phyloP scores from a whole-genome alignment of 495 filamentous ascomycete genomes.

The Aeminium ludgeri region DNA sequence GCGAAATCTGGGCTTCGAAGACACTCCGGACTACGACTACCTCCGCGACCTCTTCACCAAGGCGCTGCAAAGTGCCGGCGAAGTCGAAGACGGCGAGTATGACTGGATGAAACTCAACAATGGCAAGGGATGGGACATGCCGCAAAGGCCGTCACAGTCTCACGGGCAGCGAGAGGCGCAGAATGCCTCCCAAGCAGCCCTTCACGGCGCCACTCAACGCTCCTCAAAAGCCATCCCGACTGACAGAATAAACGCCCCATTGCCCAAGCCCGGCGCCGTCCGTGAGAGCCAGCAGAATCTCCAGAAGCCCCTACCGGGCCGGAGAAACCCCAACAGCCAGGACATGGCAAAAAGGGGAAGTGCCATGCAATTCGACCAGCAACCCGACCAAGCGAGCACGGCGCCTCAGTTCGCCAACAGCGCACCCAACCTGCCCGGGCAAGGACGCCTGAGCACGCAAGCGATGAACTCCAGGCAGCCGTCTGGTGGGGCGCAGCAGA shows the following conservation, averaged over 20 bases:
- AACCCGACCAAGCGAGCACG: slow-evolving; percentile 48
- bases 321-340: slow-evolving; percentile 36
- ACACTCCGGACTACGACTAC: slow-evolving; percentile 97
- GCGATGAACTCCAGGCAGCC: slow-evolving; percentile 3
- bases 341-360: slow-evolving; percentile 48
- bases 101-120: slow-evolving; percentile 99
- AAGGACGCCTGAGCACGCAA: slow-evolving; percentile 39
- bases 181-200: slow-evolving; percentile 40
- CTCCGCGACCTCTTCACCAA: slow-evolving; percentile 91
- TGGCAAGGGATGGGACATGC: slow-evolving; percentile 71
- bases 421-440: slow-evolving; percentile 62
- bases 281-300: slow-evolving; percentile 47
- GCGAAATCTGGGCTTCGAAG: slow-evolving; percentile 93
- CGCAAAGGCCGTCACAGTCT: slow-evolving; percentile 30
- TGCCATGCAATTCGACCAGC: slow-evolving; percentile 44
- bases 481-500: slow-evolving; percentile 1
- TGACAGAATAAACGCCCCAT: slow-evolving; percentile 86
- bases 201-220: not conserved
- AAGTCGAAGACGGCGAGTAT: slow-evolving; percentile 96
- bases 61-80: slow-evolving; percentile 84
- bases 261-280: slow-evolving; percentile 27
- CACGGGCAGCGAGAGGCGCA: slow-evolving; percentile 44
- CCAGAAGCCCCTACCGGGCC: slow-evolving; percentile 57
- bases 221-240: slow-evolving; percentile 42
- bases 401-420: slow-evolving; percentile 86